phyloP scores from a whole-genome alignment of 2,329 filamentous ascomycete species.

The Penicillium sumatraense region DNA sequence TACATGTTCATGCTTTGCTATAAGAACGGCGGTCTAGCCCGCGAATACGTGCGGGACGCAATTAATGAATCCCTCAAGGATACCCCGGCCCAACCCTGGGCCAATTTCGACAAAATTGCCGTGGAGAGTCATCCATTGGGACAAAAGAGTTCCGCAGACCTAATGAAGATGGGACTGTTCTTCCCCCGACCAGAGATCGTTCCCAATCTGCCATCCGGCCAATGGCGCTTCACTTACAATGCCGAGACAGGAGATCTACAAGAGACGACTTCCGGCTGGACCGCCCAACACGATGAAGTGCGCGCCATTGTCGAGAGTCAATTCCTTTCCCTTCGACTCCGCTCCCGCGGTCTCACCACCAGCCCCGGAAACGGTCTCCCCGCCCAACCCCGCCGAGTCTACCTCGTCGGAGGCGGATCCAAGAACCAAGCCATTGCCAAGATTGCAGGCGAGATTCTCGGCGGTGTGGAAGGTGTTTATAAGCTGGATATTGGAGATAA shows the following conservation, averaged over 20 bases:
- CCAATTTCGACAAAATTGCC: slow-evolving; percentile 76
- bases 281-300: slow-evolving; percentile 71
- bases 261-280: slow-evolving; percentile 58
- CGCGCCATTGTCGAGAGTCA: slow-evolving; percentile 93
- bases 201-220: slow-evolving; percentile 83
- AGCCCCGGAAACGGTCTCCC: slow-evolving; percentile 63
- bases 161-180: slow-evolving; percentile 88
- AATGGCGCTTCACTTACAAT: slow-evolving; percentile 77
- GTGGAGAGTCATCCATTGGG: slow-evolving; percentile 72
- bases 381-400: slow-evolving; percentile 84
- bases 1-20: slow-evolving; percentile 99
- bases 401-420: slow-evolving; percentile 91
- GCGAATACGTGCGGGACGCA: slow-evolving; percentile 84
- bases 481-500: slow-evolving; percentile 93
- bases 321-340: slow-evolving; percentile 84
- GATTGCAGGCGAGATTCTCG: slow-evolving; percentile 84
- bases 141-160: slow-evolving; percentile 57
- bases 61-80: slow-evolving; percentile 62
- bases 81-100: slow-evolving; percentile 67
- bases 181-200: slow-evolving; percentile 96
- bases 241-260: slow-evolving; percentile 55
- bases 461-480: slow-evolving; percentile 87
- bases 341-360: slow-evolving; percentile 76
- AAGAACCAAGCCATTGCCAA: slow-evolving; percentile 87
- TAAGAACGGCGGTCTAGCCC: slow-evolving; percentile 94